Evolutionary conservation across 768 basidiomycete species (phyloP).

Genomic region (Amanita jacksonii): DNA sequence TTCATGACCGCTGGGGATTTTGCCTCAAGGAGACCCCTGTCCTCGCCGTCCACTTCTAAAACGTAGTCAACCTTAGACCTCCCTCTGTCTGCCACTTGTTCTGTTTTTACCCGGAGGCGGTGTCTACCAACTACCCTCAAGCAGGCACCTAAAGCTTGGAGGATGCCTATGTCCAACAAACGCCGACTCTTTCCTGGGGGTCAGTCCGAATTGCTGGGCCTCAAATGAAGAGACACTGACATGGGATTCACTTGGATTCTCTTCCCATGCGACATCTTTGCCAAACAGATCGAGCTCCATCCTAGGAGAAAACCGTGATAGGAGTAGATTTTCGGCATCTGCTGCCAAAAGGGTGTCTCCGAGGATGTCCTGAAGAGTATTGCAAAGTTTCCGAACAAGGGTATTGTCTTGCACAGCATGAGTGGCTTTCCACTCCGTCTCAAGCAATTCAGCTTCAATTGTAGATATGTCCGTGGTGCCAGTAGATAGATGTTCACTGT

Average conservation of each 20-base stretch:
- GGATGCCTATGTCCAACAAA: constrained; percentile 8
- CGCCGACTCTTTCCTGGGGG: too few species aligned
- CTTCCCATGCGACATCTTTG: constrained; percentile 9
- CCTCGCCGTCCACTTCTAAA: too few species aligned
- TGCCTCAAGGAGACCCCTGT: too few species aligned
- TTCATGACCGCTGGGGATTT: too few species aligned
- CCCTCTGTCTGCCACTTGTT: too few species aligned
- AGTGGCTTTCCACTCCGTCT: too few species aligned
- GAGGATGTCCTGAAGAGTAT: constrained; percentile 11
- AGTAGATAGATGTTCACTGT: constrained; percentile 7
- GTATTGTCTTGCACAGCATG: too few species aligned
- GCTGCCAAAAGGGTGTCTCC: constrained; percentile 11
- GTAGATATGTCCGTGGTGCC: too few species aligned
- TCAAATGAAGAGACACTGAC: too few species aligned
- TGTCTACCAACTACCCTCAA: constrained; percentile 5
- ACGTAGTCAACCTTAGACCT: too few species aligned
- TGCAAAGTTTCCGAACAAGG: constrained; percentile 11
- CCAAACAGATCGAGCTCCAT: constrained; percentile 6
- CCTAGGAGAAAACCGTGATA: constrained; percentile 10
- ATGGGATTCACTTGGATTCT: constrained; percentile 12
- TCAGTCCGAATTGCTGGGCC: too few species aligned
- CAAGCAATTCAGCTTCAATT: constrained; percentile 11
- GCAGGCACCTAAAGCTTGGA: constrained; percentile 5
- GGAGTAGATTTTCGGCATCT: constrained; percentile 11
- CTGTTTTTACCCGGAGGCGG: constrained; percentile 4